phyloP scores from a whole-genome alignment of 441 rosid genomes.

The Corymbia calophylla region DNA sequence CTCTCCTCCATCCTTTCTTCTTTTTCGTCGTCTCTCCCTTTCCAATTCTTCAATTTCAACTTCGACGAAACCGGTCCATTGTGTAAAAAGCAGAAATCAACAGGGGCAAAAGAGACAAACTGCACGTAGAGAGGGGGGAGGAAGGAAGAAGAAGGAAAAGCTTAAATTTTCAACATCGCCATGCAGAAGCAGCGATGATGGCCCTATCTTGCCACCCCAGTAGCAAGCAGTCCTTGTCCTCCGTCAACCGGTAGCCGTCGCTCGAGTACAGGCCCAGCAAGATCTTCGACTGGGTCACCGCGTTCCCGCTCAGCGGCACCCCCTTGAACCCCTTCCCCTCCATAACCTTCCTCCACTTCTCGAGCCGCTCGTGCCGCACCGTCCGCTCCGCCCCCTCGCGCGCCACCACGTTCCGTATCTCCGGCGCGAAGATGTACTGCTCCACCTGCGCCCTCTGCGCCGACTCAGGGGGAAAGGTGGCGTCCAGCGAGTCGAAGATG shows the following conservation, averaged over 20 bases:
- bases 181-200: constrained; percentile 54
- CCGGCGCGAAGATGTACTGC: constrained; percentile 56
- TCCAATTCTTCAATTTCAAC: background rate
- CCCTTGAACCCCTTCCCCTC: constrained; percentile 59
- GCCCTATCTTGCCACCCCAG: constrained; percentile 71
- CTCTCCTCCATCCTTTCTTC: background rate
- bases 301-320: constrained; percentile 50
- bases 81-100: background rate
- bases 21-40: background rate
- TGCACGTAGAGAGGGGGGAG: background rate
- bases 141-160: background rate
- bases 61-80: background rate
- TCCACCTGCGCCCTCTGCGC: constrained; percentile 63
- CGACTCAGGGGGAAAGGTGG: constrained; percentile 55
- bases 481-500: constrained; percentile 5
- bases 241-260: constrained; percentile 56
- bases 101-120: background rate
- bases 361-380: constrained; percentile 57
- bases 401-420: constrained; percentile 56
- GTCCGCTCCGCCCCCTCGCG: constrained; percentile 52
- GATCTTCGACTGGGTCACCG: constrained; percentile 58
- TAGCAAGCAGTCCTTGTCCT: constrained; percentile 64
- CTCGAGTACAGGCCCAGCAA: constrained; percentile 47
- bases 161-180: constrained; percentile 39
- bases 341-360: constrained; percentile 63